Base-by-base conservation (phyloP, 2,329 filamentous ascomycete species). In the Claviceps purpurea region DNA sequence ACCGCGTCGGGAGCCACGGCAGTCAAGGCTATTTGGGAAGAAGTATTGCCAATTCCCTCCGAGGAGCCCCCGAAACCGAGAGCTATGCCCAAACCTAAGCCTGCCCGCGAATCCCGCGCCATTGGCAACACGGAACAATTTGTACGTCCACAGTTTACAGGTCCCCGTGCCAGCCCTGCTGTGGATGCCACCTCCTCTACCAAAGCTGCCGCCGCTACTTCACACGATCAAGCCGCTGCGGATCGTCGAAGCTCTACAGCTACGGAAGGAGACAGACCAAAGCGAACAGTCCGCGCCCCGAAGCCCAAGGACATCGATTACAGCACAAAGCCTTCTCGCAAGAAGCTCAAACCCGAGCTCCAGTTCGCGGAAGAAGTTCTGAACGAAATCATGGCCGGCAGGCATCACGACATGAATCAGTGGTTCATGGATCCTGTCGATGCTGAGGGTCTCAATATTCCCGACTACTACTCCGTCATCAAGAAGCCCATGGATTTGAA, bases 401-500 rank as follows among this genome's bases (percentile, higher is more conserved):
- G 87, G 65, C 78, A 96, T 63, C 75, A 73, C 52, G 63, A 70
- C 2, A 71, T 84, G 58, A 88, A 88, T 44, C 76, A 77, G 52
- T 84, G 87, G 54, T 98, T 98, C 71, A 72, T 88, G 60, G 71
- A 78, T 7, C 87, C 93, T 0, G 93, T 98, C 20, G 93, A 98
- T 64, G 89, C 93, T 0, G 90, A 97, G 39, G 91, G 90, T 0
- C 73, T 97, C 51, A 89, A 91, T 64, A 96, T 97, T 54, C 93
- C 93, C 0, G 84, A 85, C 24, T 98, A 98, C 65, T 88, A 93
- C 65, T 89, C 85, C 61, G 75, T 97, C 56, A 89, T 98, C 70
- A 97, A 95, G 74, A 89, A 90, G 65, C 93, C 93, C 0, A 98
- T 97, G 91, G 91, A 98, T 65, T 74, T 96, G 49, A 75, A 78